phyloP scores from a whole-genome alignment of 108 stramenopile genomes.

The Conticribra weissflogii region DNA sequence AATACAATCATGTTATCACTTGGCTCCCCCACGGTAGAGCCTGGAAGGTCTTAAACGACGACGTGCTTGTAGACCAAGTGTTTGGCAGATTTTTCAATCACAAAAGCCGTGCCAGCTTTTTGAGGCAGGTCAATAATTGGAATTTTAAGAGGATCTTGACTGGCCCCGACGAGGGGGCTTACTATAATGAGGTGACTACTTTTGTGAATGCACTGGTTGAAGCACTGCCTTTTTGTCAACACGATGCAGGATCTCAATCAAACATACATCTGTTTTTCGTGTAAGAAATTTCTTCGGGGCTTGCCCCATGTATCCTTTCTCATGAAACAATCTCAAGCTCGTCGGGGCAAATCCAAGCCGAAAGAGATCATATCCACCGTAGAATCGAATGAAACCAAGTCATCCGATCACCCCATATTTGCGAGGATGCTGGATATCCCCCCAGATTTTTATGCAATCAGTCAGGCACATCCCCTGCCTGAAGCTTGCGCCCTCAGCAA shows the following conservation, averaged over 20 bases:
- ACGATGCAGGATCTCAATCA: no score
- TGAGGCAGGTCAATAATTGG: constrained; percentile 16
- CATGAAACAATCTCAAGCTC: neutral
- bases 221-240: neutral
- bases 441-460: neutral
- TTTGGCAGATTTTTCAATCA: constrained; percentile 46
- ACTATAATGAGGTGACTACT: neutral
- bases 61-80: constrained; percentile 33
- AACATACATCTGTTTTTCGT: no score
- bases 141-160: neutral
- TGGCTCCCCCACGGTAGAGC: constrained; percentile 41
- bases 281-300: neutral
- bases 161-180: neutral
- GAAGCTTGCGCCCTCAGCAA: neutral
- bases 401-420: neutral
- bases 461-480: neutral
- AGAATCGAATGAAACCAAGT: no score
- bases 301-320: neutral
- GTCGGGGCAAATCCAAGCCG: neutral
- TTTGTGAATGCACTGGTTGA: neutral
- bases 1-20: constrained; percentile 38
- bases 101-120: constrained; percentile 17
- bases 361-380: neutral
- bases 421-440: neutral
- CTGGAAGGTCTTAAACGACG: constrained; percentile 24